A percentile compares a stretch with the other conserved stretches of the same genome.
Conservation (phyloP, 176 grass and related monocot genomes). For the Triticum urartu region DNA sequence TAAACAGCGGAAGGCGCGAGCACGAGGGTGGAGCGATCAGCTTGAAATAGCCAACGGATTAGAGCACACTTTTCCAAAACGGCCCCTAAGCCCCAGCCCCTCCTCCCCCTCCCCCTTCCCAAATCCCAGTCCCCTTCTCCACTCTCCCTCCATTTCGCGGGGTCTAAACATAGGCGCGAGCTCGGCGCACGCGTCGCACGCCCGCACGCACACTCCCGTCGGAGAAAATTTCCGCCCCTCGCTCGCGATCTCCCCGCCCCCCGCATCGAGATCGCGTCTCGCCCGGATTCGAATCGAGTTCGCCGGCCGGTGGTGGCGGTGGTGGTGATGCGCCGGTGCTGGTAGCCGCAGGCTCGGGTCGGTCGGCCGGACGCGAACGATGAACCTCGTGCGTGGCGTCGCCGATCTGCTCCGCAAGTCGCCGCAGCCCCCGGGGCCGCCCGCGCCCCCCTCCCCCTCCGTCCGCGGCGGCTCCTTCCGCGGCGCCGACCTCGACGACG, state of each 20-base stretch:
- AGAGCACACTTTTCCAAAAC: slow-evolving; percentile 9
- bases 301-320: neutral
- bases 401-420: slow-evolving; percentile 86
- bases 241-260: neutral
- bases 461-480: slow-evolving; percentile 18
- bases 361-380: slow-evolving; percentile 27
- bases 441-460: slow-evolving; percentile 4
- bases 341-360: slow-evolving; percentile 22
- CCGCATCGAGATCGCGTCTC: neutral
- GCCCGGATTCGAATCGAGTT: neutral
- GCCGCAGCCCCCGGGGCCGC: slow-evolving; percentile 17
- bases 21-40: neutral
- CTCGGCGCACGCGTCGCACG: slow-evolving; percentile 17
- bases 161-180: slow-evolving; percentile 47
- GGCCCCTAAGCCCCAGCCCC: neutral
- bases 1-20: rapidly evolving
- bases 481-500: slow-evolving; percentile 12
- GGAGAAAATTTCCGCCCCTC: neutral
- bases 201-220: neutral
- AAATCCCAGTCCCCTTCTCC: neutral
- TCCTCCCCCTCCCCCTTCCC: neutral
- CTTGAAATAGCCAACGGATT: slow-evolving; percentile 24
- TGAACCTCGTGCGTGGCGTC: slow-evolving; percentile 89
- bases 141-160: slow-evolving; percentile 19
- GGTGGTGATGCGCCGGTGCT: slow-evolving; percentile 15